phyloP scores from a whole-genome alignment of 1,139 yeast genomes.

The Magnusiomyces suaveolens region DNA sequence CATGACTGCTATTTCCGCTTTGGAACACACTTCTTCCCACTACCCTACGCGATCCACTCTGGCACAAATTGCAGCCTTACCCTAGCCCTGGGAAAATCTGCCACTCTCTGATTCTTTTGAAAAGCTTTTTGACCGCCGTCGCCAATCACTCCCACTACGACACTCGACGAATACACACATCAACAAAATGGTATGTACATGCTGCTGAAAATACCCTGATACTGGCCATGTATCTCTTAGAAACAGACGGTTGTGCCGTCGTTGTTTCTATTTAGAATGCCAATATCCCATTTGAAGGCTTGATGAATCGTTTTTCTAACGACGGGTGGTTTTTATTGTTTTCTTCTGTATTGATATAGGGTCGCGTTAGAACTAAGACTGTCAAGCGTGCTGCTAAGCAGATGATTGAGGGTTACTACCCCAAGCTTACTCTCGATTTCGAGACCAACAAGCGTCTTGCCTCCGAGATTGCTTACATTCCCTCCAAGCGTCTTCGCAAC shows the following conservation, averaged over 20 bases:
- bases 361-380: slow-evolving; percentile 68
- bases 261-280: too few relatives aligned
- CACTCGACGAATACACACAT: slow-evolving; percentile 5
- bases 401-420: slow-evolving; percentile 99
- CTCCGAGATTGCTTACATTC: slow-evolving; percentile 96
- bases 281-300: too few relatives aligned
- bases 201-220: too few relatives aligned
- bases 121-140: slow-evolving; percentile 1
- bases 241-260: too few relatives aligned
- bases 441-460: slow-evolving; percentile 99
- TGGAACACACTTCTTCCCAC: too few relatives aligned
- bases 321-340: too few relatives aligned
- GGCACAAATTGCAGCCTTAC: too few relatives aligned
- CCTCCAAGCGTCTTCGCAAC: slow-evolving; percentile 99
- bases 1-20: too few relatives aligned
- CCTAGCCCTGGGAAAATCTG: neutral
- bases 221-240: too few relatives aligned
- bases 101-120: slow-evolving; percentile 1
- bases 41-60: too few relatives aligned
- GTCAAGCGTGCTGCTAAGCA: slow-evolving; percentile 99
- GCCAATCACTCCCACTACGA: neutral
- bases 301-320: too few relatives aligned
- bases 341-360: too few relatives aligned
- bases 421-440: slow-evolving; percentile 98
- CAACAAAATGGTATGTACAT: slow-evolving; percentile 7